These are phyloP conservation scores for Aquilaria malaccensis DNA, from an alignment of 345 rosid genomes.

Conservation along the genomic window DNA sequence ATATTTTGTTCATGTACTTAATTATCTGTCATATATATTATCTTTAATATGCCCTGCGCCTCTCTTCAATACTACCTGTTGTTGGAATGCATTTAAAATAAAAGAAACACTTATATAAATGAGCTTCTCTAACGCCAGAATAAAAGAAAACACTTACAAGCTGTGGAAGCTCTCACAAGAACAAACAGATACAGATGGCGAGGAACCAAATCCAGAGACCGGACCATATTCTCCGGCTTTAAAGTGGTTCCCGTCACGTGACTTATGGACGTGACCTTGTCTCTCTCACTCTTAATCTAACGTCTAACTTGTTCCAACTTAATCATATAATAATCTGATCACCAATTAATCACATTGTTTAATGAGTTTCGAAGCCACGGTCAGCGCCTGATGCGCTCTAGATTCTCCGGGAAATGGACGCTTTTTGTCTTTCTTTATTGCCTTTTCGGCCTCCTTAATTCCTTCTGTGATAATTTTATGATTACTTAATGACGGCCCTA, in stretches of 20 bases:
- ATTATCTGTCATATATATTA: no score
- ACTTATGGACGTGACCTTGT: slow-evolving; percentile 34
- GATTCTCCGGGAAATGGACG: slow-evolving; percentile 72
- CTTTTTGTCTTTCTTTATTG: slow-evolving; percentile 12
- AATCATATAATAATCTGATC: background rate
- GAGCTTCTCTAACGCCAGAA: slow-evolving; percentile 39
- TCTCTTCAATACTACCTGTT: no score
- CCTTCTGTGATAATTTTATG: slow-evolving; percentile 9
- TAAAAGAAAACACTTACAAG: no score
- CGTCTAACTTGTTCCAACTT: slow-evolving; percentile 7
- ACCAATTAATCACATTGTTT: slow-evolving; percentile 23
- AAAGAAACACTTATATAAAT: slow-evolving; percentile 19
- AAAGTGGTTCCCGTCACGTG: slow-evolving; percentile 57
- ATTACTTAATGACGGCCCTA: no score
- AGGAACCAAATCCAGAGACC: background rate
- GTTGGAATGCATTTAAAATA: background rate
- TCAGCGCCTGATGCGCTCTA: slow-evolving; percentile 99
- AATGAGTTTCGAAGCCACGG: slow-evolving; percentile 46
- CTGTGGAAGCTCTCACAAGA: slow-evolving; percentile 13
- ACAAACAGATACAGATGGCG: background rate
- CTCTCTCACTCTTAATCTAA: slow-evolving; percentile 9
- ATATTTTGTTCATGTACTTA: no score
- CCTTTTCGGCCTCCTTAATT: slow-evolving; percentile 11
- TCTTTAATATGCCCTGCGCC: no score
- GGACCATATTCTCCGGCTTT: slow-evolving; percentile 71